phyloP scores from a whole-genome alignment of 139 green algal genomes.

The Tetradesmus lagerheimii region DNA sequence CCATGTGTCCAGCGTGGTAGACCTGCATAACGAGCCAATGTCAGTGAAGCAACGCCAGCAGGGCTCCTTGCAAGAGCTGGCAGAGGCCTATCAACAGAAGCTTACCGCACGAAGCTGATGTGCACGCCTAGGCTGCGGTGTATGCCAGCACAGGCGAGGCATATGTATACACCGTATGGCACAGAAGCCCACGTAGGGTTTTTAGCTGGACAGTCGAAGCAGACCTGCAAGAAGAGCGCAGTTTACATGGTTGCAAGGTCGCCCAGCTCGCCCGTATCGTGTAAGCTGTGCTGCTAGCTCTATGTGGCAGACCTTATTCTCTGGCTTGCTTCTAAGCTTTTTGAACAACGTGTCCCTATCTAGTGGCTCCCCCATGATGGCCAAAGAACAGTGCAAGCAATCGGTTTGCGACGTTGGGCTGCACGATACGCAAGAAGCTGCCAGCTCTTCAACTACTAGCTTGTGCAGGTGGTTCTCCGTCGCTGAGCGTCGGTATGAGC shows the following conservation, averaged over 20 bases:
- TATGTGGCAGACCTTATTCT: constrained; percentile 87
- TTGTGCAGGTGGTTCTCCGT: not conserved
- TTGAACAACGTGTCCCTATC: constrained; percentile 91
- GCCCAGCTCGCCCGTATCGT: not conserved
- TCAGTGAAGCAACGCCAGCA: not conserved
- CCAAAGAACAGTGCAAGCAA: not conserved
- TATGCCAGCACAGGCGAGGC: constrained; percentile 94
- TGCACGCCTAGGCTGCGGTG: constrained; percentile 97
- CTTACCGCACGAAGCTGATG: constrained; percentile 92
- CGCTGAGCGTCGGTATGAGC: not conserved
- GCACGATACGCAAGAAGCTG: not conserved
- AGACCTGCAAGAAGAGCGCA: constrained; percentile 72
- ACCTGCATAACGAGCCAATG: constrained; percentile 58
- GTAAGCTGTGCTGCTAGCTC: not conserved
- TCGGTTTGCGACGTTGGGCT: not conserved
- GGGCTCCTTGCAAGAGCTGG: not conserved
- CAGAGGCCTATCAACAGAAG: not conserved
- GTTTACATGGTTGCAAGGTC: not conserved
- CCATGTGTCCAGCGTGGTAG: constrained; percentile 96
- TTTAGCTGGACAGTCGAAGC: constrained; percentile 97
- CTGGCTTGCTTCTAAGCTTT: constrained; percentile 83
- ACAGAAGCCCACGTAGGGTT: constrained; percentile 98
- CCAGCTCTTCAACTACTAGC: not conserved
- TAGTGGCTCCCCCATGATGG: constrained; percentile 52
- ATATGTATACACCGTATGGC: constrained; percentile 98